Conservation (phyloP, 495 filamentous ascomycete genomes). For the Margaritispora aquatica region DNA sequence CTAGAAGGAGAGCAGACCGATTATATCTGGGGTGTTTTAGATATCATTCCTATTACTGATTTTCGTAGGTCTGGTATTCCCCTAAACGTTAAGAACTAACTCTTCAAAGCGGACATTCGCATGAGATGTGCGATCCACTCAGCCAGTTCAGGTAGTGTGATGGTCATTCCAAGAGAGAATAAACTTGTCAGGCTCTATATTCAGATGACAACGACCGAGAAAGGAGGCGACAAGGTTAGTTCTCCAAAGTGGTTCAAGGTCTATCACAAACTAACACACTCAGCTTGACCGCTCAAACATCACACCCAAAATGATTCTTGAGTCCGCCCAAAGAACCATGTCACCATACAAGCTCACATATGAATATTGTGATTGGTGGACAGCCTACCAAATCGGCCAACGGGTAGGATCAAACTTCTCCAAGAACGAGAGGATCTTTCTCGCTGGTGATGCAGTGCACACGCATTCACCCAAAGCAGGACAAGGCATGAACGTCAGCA, state of each 20-base stretch:
- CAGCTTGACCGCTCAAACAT: constrained; percentile 49
- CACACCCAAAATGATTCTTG: constrained; percentile 49
- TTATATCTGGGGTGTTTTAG: constrained; percentile 60
- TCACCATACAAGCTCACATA: constrained; percentile 56
- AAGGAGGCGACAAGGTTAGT: constrained; percentile 7
- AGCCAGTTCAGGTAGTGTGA: constrained; percentile 54
- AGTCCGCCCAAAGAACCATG: constrained; percentile 53
- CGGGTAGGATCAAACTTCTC: constrained; percentile 15
- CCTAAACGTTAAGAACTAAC: not conserved
- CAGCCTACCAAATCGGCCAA: constrained; percentile 38
- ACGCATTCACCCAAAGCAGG: constrained; percentile 67
- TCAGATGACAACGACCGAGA: constrained; percentile 50
- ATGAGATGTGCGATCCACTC: constrained; percentile 63
- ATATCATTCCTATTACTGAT: constrained; percentile 59
- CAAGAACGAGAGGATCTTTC: constrained; percentile 13
- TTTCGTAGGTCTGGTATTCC: constrained; percentile 40
- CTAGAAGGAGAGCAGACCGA: constrained; percentile 59
- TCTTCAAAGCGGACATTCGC: constrained; percentile 49
- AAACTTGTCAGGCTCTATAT: constrained; percentile 65
- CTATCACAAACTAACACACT: not conserved
- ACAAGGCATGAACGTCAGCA: constrained; percentile 69
- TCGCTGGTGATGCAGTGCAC: constrained; percentile 48
- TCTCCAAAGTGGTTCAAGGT: not conserved
- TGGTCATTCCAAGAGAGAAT: constrained; percentile 65
- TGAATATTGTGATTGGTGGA: constrained; percentile 62